Base-by-base conservation (phyloP, 345 rosid species). In the Abelmoschus esculentus region DNA sequence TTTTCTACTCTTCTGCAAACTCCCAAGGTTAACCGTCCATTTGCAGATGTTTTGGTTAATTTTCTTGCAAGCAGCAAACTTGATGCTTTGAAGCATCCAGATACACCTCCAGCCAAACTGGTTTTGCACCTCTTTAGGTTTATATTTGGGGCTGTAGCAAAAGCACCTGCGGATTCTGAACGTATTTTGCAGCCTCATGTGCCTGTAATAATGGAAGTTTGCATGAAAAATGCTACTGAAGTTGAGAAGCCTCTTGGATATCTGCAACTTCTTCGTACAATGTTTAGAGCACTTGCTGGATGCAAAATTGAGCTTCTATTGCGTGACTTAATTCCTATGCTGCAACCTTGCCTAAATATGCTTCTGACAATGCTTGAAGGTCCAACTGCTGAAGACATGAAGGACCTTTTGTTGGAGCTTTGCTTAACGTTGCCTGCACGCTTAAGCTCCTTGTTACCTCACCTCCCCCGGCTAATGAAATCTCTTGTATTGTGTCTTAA, bases 391-490 rank as follows among this genome's bases (percentile, higher is more conserved):
- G 97, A 96, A 77, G 98, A 96, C 69, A 90, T 89, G 92, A 86
- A 81, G 81, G 97, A 92, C 77, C 87, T 90, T 76, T 77, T 96
- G 80, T 83, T 92, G 81, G 99, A 96, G 83, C 91, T 96, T 62
- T 92, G 96, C 78, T 79, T 96, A 74, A 88, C 91, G 13, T 81
- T 96, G 82, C 99, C 99, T 77, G 99, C 98, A 55, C 97, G 99
- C 71, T 80, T 96, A 77, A 90, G 99, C 84, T 89, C 97, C 34
- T 81, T 96, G 83, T 84, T 96, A 74, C 99, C 99, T 36, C 78
- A 81, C 81, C 95, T 96, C 75, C 89, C 93, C 61, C 92, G 91
- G 73, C 90, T 96, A 32, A 92, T 90, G 98, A 90, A 82, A 83
- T 96, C 99, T 87, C 96, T 96, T 80, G 93, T 96, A 54, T 72